Evolutionary conservation across 371 early-diverging fungal species (phyloP).

Genomic region (Blyttiomyces sp.): DNA sequence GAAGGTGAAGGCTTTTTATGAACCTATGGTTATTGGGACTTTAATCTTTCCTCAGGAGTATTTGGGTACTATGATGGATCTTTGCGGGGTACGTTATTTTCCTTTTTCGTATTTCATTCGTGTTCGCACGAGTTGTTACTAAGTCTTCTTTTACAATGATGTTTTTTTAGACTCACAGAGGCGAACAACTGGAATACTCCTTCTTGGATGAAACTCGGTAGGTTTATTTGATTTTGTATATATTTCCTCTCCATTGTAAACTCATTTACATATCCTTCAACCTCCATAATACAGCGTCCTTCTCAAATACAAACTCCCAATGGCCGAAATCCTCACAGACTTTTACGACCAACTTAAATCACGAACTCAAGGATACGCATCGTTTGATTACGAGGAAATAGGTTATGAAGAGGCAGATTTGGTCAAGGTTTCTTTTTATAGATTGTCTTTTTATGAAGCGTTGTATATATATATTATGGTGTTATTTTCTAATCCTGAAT

Average conservation of each 20-base stretch:
- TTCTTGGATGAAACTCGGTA: slow-evolving; percentile 79
- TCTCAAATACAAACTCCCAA: slow-evolving; percentile 81
- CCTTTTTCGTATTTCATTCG: neutral
- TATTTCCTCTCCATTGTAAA: no score
- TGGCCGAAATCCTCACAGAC: slow-evolving; percentile 89
- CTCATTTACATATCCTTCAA: neutral
- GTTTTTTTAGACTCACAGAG: slow-evolving; percentile 51
- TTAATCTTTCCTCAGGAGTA: slow-evolving; percentile 90
- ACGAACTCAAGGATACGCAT: slow-evolving; percentile 88
- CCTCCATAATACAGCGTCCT: slow-evolving; percentile 63
- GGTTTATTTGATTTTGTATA: no score
- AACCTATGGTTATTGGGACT: slow-evolving; percentile 91
- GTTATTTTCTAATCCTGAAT: no score
- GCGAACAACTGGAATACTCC: slow-evolving; percentile 79
- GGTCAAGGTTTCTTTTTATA: slow-evolving; percentile 66
- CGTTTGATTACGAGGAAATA: slow-evolving; percentile 93
- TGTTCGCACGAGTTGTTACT: no score
- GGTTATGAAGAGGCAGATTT: slow-evolving; percentile 87
- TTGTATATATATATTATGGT: no score
- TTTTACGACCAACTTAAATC: slow-evolving; percentile 94
- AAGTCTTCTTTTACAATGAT: neutral
- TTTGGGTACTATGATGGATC: slow-evolving; percentile 83
- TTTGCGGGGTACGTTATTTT: slow-evolving; percentile 69
- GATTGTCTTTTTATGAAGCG: neutral
- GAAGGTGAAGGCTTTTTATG: slow-evolving; percentile 68